These are phyloP conservation scores for Solanum aculeatissimum DNA, from an alignment of 305 asterid species.

Conservation along the genomic window DNA sequence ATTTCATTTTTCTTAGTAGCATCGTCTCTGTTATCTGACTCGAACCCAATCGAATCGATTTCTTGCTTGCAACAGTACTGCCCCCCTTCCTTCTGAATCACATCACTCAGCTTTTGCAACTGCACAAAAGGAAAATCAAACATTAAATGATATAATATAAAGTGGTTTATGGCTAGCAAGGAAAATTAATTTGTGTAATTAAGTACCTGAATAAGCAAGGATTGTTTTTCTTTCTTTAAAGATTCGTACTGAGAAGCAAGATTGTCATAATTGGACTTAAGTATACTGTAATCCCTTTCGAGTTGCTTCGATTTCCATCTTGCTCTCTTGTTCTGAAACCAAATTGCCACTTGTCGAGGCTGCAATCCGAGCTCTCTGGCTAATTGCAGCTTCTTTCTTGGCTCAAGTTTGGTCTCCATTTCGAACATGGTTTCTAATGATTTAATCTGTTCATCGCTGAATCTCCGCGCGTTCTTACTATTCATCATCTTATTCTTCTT, in stretches of 20 bases:
- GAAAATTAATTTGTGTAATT: background rate
- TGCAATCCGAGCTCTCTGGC: constrained; percentile 43
- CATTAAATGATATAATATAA: background rate
- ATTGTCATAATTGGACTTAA: constrained; percentile 21
- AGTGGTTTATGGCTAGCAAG: background rate
- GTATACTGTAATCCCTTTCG: constrained; percentile 21
- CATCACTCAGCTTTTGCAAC: constrained; percentile 34
- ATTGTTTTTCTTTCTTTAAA: constrained; percentile 29
- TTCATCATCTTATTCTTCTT: constrained; percentile 15
- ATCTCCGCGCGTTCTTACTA: constrained; percentile 23
- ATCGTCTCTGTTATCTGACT: background rate
- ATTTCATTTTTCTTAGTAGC: background rate
- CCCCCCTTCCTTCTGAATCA: background rate
- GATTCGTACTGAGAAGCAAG: constrained; percentile 24
- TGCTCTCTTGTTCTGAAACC: constrained; percentile 64
- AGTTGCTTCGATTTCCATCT: constrained; percentile 52
- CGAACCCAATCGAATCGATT: background rate
- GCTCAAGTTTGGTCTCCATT: constrained; percentile 31
- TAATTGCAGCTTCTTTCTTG: constrained; percentile 24
- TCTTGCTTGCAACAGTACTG: constrained; percentile 1
- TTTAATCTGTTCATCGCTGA: constrained; percentile 32
- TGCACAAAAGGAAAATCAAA: background rate
- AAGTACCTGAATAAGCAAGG: constrained; percentile 33
- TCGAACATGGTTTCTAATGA: constrained; percentile 2
- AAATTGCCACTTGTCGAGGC: constrained; percentile 20